Base-by-base conservation (phyloP, 1,139 yeast species). In the Saccharomyces pastorianus region DNA sequence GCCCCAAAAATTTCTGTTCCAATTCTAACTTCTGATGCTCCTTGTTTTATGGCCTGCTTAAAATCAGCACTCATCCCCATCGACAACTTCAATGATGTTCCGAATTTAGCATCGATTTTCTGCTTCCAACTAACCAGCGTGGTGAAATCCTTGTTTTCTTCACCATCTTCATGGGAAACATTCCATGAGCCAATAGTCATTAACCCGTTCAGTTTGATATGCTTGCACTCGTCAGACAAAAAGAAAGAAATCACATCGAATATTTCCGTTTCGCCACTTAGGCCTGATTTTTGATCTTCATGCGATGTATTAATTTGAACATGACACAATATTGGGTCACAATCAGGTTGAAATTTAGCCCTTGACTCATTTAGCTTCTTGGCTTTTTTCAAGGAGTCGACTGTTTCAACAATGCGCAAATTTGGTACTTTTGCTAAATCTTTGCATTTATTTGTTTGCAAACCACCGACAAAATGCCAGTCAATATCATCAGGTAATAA, bases 61-160 rank as follows among this genome's bases (percentile, higher is more conserved):
- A 73, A 95, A 70, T 93, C 99, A 53, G 84, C 81, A 68, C 96
- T 88, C 99, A 93, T 93, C 11, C 99, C 99, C 99, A 93, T 93
- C 56, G 96, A 88, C 52, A 95, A 75, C 58, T 85, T 82, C 57
- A 91, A 74, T 31, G 72, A 64, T 0, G 77, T 53, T 0, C 69
- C 71, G 56, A 78, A 81, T 55, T 77, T 74, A 11, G 69, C 65
- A 52, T 81, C 82, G 14, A 91, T 69, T 46, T 69, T 61, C 7
- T 71, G 59, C 58, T 82, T 81, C 64, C 85, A 70, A 2, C 73
- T 72, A 0, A 72, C 81, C 58, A 90, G 75, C 5, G 67, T 73
- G 46, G 76, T 72, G 65, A 93, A 93, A 66, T 93, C 99, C 51
- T 74, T 71, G 68, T 91, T 91, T 55, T 80, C 84, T 17, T 74